Conservation (phyloP, 106 monocot species). For the Apostasia ramifera region DNA sequence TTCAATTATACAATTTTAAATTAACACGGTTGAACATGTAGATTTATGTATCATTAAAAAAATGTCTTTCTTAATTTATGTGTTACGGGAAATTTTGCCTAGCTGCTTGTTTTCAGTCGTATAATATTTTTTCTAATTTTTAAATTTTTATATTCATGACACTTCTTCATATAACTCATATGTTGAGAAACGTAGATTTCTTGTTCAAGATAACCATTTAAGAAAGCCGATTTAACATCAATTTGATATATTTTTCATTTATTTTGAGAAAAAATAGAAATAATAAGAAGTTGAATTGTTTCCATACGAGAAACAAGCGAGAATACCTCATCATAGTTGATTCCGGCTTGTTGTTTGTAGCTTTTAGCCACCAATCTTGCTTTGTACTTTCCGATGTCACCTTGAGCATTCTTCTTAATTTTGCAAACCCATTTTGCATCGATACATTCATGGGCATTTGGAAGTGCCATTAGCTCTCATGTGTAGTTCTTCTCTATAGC, state of each 20-base stretch:
- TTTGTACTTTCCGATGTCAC: not conserved
- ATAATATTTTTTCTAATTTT: not conserved
- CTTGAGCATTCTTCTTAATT: not conserved
- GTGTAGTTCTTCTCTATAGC: not conserved
- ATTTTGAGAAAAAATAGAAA: not conserved
- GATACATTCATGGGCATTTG: not conserved
- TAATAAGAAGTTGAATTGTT: not conserved
- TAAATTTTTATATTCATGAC: not conserved
- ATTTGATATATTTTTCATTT: constrained; percentile 3
- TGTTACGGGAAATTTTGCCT: not conserved
- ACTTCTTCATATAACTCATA: not conserved
- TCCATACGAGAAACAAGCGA: not conserved
- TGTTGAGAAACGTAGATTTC: not conserved
- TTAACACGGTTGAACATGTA: too few species aligned
- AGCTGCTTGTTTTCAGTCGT: not conserved
- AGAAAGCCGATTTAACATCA: not conserved
- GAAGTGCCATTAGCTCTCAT: not conserved
- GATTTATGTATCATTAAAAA: too few species aligned
- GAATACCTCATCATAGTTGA: not conserved
- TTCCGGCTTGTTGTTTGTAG: not conserved
- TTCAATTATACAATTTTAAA: too few species aligned
- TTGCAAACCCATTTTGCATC: not conserved
- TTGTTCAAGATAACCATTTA: not conserved
- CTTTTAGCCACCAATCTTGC: not conserved
- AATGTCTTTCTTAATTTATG: too few species aligned